Conservation (phyloP, 768 basidiomycete genomes). For the Mycena amicta region DNA sequence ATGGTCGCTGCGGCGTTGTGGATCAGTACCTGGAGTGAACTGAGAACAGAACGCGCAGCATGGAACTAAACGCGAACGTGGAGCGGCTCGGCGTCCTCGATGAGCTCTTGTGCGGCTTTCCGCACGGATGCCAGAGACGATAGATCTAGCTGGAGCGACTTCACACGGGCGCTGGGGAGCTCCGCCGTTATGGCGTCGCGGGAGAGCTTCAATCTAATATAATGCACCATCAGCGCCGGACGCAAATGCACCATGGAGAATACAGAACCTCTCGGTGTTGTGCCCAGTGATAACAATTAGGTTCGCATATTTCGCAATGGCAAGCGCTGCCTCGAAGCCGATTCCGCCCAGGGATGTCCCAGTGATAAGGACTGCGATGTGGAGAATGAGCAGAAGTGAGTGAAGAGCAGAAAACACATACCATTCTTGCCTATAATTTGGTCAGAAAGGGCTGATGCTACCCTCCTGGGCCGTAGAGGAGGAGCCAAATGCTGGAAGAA, state of each 20-base stretch:
- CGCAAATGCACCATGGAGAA: background rate
- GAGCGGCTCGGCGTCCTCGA: constrained; percentile 1
- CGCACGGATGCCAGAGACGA: constrained; percentile 2
- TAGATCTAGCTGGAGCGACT: constrained; percentile 2
- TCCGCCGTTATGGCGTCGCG: background rate
- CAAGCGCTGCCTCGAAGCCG: background rate
- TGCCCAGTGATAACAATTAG: constrained; percentile 8
- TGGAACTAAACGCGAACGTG: background rate
- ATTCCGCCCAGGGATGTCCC: background rate
- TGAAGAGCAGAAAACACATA: background rate
- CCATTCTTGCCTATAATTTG: background rate
- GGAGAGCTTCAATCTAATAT: background rate
- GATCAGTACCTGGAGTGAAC: constrained; percentile 2
- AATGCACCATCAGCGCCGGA: background rate
- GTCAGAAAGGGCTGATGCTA: background rate
- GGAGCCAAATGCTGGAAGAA: too few species aligned
- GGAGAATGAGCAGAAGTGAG: background rate
- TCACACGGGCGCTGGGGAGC: background rate
- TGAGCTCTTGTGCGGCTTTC: constrained; percentile 8
- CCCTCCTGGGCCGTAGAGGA: background rate
- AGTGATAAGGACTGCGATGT: constrained; percentile 7
- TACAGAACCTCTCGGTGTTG: background rate
- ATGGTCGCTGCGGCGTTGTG: constrained; percentile 10
- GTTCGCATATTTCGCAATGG: constrained; percentile 6
- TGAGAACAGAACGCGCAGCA: background rate